These are phyloP conservation scores for Sphaerulina musiva DNA, from an alignment of 2,329 filamentous ascomycete genomes.

Conservation along the genomic window DNA sequence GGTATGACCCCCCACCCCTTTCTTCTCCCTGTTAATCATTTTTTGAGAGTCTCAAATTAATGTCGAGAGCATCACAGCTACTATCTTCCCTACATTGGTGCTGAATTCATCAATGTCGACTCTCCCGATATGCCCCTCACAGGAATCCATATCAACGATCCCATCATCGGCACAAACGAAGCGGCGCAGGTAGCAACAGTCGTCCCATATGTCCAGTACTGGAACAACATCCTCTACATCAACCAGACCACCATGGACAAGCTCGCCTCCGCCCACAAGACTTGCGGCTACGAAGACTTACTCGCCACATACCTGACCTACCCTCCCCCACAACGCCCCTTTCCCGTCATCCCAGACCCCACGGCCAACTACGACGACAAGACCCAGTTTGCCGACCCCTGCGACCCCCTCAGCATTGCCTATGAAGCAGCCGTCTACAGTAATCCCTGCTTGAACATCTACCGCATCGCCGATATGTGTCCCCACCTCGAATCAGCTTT, in stretches of 20 bases:
- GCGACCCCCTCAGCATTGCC: slow-evolving; percentile 11
- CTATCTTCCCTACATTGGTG: slow-evolving; percentile 5
- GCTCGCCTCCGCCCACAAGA: slow-evolving; percentile 30
- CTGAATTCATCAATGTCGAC: slow-evolving; percentile 1
- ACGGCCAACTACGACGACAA: not conserved
- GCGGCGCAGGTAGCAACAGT: not conserved
- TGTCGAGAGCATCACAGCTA: not conserved
- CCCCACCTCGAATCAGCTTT: slow-evolving; percentile 20
- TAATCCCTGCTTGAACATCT: slow-evolving; percentile 33
- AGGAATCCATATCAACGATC: slow-evolving; percentile 6
- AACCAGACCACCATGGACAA: slow-evolving; percentile 38
- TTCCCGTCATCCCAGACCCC: slow-evolving; percentile 10
- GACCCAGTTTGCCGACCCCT: slow-evolving; percentile 9
- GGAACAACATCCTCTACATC: slow-evolving; percentile 36
- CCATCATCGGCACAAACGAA: not conserved
- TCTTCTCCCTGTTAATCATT: not conserved
- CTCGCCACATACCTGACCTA: slow-evolving; percentile 45
- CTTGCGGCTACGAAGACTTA: slow-evolving; percentile 37
- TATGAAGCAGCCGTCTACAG: slow-evolving; percentile 5
- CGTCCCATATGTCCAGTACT: slow-evolving; percentile 17
- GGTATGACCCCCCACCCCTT: not conserved
- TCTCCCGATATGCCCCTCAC: slow-evolving; percentile 2
- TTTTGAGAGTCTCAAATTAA: no score
- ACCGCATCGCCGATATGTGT: slow-evolving; percentile 29
- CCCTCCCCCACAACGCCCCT: slow-evolving; percentile 27